Percentiles rank a stretch among this genome's conserved stretches.
Evolutionary conservation across 441 rosid genomes (phyloP).

Genomic region (Gossypium gossypioides): DNA sequence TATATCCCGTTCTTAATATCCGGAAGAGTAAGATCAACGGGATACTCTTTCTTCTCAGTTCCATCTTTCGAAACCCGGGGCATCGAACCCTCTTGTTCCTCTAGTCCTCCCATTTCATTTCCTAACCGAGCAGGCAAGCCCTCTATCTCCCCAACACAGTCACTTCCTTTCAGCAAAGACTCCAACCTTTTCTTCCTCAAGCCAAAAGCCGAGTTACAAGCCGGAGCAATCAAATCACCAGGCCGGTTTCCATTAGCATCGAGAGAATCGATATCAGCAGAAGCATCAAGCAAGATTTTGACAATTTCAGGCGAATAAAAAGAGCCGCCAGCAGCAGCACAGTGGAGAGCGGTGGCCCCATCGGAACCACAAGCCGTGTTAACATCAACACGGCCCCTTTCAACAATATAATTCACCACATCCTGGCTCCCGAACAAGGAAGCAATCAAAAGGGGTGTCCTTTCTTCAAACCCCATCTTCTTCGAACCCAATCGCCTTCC

Average conservation of each 20-base stretch:
- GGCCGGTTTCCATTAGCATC: conserved; percentile 46
- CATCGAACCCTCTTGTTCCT: conserved; percentile 29
- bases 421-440: conserved; percentile 55
- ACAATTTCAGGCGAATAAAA: conserved; percentile 33
- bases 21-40: conserved; percentile 49
- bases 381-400: conserved; percentile 40
- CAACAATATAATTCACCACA: conserved; percentile 38
- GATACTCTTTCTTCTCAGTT: conserved; percentile 55
- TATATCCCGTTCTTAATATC: conserved; percentile 57
- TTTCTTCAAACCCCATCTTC: conserved; percentile 50
- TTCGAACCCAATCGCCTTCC: conserved; percentile 41
- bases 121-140: conserved; percentile 20
- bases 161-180: conserved; percentile 28
- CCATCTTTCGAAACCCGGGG: conserved; percentile 35
- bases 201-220: conserved; percentile 26
- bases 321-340: conserved; percentile 54
- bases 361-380: conserved; percentile 50
- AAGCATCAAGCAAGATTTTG: conserved; percentile 37
- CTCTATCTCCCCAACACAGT: conserved; percentile 16
- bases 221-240: conserved; percentile 34
- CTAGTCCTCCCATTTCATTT: conserved; percentile 25
- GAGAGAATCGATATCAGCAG: conserved; percentile 34
- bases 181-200: conserved; percentile 40
- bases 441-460: conserved; percentile 58
- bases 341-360: conserved; percentile 59